phyloP scores from a whole-genome alignment of 2,329 filamentous ascomycete species.

The Catunica adiposa region DNA sequence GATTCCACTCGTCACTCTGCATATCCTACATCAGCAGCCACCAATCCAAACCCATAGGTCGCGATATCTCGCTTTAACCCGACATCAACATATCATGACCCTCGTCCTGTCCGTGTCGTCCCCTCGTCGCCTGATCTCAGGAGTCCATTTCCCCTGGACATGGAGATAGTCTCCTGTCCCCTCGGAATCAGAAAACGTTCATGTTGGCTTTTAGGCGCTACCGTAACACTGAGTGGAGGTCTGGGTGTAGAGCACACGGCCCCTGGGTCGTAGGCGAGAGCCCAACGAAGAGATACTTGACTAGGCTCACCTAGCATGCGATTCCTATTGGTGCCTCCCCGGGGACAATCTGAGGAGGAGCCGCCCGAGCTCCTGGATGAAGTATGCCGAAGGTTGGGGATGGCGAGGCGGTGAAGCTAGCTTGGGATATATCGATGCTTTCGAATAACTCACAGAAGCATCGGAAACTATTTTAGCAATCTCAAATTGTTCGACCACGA shows the following conservation, averaged over 20 bases:
- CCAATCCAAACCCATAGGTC: background rate
- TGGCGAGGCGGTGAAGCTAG: background rate
- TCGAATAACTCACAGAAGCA: too few relatives aligned
- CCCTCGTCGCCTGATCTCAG: background rate
- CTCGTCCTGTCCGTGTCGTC: background rate
- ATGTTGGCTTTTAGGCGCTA: background rate
- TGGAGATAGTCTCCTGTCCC: background rate
- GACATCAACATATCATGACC: background rate
- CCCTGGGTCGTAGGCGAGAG: background rate
- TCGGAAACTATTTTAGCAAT: too few relatives aligned
- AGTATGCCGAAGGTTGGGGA: background rate
- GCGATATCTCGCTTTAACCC: background rate
- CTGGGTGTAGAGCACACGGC: background rate
- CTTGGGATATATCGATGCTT: background rate
- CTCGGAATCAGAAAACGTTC: background rate
- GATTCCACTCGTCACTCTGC: too few relatives aligned
- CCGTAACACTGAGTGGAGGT: background rate
- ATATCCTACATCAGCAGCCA: too few relatives aligned
- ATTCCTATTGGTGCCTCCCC: too few relatives aligned
- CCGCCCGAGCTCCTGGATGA: background rate
- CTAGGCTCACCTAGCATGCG: too few relatives aligned
- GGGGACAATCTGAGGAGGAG: too few relatives aligned
- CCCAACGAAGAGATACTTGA: background rate
- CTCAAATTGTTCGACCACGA: too few relatives aligned
- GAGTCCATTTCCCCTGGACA: background rate